A percentile compares a stretch with the other conserved stretches of the same genome.
Evolutionary conservation across 495 filamentous ascomycete genomes (phyloP).

Genomic region (Cercophora newfieldiana): DNA sequence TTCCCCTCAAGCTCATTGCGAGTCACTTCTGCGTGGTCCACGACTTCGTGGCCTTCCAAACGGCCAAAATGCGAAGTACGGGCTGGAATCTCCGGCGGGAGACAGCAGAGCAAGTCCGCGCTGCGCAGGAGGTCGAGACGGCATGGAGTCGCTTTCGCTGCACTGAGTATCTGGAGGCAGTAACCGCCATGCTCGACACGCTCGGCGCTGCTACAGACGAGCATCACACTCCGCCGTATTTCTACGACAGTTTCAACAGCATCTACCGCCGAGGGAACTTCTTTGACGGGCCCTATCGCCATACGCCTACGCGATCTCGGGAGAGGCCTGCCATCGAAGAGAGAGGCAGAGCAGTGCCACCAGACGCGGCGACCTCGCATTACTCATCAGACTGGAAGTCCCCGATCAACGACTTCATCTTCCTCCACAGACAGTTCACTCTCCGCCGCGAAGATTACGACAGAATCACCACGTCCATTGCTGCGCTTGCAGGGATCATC

Average conservation of each 20-base stretch:
- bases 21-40: background rate
- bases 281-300: background rate
- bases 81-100: background rate
- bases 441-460: slow-evolving; percentile 1
- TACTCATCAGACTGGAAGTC: background rate
- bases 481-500: slow-evolving; percentile 1
- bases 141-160: background rate
- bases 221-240: too few relatives aligned
- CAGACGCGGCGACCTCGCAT: background rate
- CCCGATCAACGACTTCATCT: background rate
- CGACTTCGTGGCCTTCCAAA: background rate
- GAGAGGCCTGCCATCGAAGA: too few relatives aligned
- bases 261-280: background rate
- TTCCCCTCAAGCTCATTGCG: slow-evolving; percentile 2
- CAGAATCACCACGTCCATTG: slow-evolving; percentile 7
- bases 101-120: background rate
- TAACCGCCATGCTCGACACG: background rate
- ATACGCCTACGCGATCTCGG: too few relatives aligned
- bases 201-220: background rate
- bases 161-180: background rate
- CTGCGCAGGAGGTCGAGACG: background rate
- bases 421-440: background rate
- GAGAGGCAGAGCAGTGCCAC: background rate
- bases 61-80: slow-evolving; percentile 1
- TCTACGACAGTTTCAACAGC: too few relatives aligned